Evolutionary conservation across 2,329 filamentous ascomycete genomes (phyloP).

Genomic region (Metarhizium anisopliae): DNA sequence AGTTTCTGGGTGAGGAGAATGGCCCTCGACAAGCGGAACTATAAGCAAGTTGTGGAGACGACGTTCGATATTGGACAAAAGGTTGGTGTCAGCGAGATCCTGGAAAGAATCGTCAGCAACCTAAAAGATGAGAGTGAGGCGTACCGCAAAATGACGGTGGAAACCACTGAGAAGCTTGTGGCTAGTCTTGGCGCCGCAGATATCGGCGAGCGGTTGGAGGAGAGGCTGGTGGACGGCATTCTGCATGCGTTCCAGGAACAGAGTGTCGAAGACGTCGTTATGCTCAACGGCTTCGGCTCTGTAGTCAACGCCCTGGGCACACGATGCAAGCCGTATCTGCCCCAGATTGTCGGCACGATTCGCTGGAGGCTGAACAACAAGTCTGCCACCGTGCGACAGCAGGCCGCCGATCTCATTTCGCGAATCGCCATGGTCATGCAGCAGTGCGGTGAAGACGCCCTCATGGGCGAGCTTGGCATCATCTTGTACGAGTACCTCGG

Average conservation of each 20-base stretch:
- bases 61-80: slow-evolving; percentile 96
- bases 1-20: slow-evolving; percentile 97
- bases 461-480: slow-evolving; percentile 91
- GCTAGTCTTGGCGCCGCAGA: slow-evolving; percentile 89
- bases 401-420: slow-evolving; percentile 92
- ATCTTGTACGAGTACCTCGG: slow-evolving; percentile 97
- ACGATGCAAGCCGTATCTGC: slow-evolving; percentile 90
- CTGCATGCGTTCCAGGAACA: slow-evolving; percentile 97
- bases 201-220: slow-evolving; percentile 85
- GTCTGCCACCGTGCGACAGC: slow-evolving; percentile 89
- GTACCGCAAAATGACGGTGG: slow-evolving; percentile 98
- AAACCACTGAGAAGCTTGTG: slow-evolving; percentile 94
- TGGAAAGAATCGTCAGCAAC: slow-evolving; percentile 88
- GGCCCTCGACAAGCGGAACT: slow-evolving; percentile 96
- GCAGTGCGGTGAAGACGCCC: slow-evolving; percentile 89
- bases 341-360: slow-evolving; percentile 94
- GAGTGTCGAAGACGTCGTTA: slow-evolving; percentile 88
- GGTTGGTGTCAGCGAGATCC: slow-evolving; percentile 91
- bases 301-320: slow-evolving; percentile 92
- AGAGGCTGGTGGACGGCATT: slow-evolving; percentile 89
- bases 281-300: slow-evolving; percentile 95
- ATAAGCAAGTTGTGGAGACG: slow-evolving; percentile 94
- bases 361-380: slow-evolving; percentile 98
- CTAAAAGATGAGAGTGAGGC: slow-evolving; percentile 97
- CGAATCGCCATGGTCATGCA: slow-evolving; percentile 99